Percentiles rank a stretch among this genome's conserved stretches.
Evolutionary conservation across 140 eudicot species (phyloP).

Genomic region (Oenanthe javanica): DNA sequence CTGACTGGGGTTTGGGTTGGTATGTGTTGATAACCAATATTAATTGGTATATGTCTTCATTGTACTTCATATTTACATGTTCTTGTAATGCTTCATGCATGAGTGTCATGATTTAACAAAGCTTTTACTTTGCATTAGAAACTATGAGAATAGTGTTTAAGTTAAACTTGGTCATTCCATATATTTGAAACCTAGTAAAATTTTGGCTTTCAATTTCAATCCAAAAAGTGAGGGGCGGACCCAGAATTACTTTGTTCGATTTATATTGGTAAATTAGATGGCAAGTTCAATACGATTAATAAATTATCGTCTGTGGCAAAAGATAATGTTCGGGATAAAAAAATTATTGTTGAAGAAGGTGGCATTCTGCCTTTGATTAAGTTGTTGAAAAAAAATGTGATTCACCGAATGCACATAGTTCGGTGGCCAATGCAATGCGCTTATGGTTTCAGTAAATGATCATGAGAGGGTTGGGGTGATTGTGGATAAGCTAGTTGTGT

Average conservation of each 20-base stretch:
- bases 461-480: constrained; percentile 26
- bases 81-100: background rate
- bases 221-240: background rate
- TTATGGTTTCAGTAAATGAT: constrained; percentile 28
- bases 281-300: constrained; percentile 37
- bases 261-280: background rate
- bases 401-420: constrained; percentile 37
- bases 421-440: constrained; percentile 28
- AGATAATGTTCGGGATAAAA: constrained; percentile 50
- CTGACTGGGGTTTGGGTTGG: constrained; percentile 96
- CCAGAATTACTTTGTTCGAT: background rate
- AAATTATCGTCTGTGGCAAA: constrained; percentile 29
- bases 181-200: background rate
- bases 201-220: background rate
- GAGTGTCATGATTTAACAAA: background rate
- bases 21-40: constrained; percentile 24
- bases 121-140: background rate
- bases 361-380: constrained; percentile 46
- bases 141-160: background rate
- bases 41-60: background rate
- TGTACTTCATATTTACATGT: background rate
- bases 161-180: background rate
- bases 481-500: constrained; percentile 30
- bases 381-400: constrained; percentile 29
- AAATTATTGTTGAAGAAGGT: constrained; percentile 50